Base-by-base conservation (phyloP, 2,329 filamentous ascomycete species). In the Fusarium solani-melongenae region DNA sequence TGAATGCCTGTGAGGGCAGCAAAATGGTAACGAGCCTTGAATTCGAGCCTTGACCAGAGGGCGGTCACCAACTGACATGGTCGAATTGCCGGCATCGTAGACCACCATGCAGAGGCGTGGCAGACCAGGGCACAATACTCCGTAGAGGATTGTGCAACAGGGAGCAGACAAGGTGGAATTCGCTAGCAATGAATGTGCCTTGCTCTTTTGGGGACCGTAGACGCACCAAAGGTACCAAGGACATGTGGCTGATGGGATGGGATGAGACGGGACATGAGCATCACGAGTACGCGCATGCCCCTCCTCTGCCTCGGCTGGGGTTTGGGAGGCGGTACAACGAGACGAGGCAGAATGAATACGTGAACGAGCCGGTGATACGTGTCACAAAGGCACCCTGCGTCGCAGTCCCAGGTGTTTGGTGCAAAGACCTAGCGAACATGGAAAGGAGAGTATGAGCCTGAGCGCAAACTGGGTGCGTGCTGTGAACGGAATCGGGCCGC, bases 41-140 rank as follows among this genome's bases (percentile, higher is more conserved):
- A 20, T 49, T 39, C 46, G 39, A 62, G 59, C 63, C 62, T 53
- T 55, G 66, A 46, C 17, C 56, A 51, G 58, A 49, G 22, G 46
- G 59, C 60, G 69, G 46, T 53, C 57, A 62, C 46, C 29, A 34
- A 59, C 49, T 46, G 51, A 60, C 58, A 44, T 44, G 53, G 59
- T 61, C 27, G 49, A 66, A 69, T 31, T 71, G 53, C 66, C 58
- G 58, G 58, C 66, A 65, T 71, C 34, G 61, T 38, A 29, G 55
- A 53, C 60, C 51, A 65, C 39, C 46, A 36, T 65, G 53, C 24
- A 53, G 60, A 64, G 62, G 64, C 20, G 38, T 51, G 59, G 44
- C n/a, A 53, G 34, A 14, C 24, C 17, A 61, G 44, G 20, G 56
- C 27, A 33, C 14, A 57, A 57, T 34, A 59, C 41, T 22, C 46